A percentile compares a stretch with the other conserved stretches of the same genome.
Evolutionary conservation across 768 basidiomycete species (phyloP).

Genomic region (Mycena kentingensis): DNA sequence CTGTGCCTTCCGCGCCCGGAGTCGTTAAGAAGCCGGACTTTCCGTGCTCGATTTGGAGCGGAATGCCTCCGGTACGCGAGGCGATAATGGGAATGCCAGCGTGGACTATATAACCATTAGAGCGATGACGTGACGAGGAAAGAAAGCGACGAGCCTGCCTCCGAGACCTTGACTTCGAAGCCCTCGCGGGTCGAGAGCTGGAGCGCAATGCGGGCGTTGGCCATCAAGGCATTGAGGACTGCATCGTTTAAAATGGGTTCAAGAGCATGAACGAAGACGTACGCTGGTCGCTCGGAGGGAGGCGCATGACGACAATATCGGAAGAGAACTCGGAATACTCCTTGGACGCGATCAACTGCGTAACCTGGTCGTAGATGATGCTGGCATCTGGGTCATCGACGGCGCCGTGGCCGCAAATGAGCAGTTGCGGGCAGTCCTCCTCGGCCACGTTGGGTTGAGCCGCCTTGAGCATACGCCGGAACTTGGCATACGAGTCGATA

Average conservation of each 20-base stretch:
- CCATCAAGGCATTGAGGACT: constrained; percentile 88
- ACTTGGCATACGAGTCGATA: constrained; percentile 83
- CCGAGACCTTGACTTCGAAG: constrained; percentile 96
- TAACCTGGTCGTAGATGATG: constrained; percentile 83
- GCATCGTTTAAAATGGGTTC: constrained; percentile 3
- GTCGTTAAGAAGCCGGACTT: constrained; percentile 86
- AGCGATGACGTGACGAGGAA: not conserved
- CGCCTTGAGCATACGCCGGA: constrained; percentile 65
- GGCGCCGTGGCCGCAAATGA: constrained; percentile 88
- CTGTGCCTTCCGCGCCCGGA: constrained; percentile 62
- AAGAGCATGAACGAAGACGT: constrained; percentile 31
- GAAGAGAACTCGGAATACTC: constrained; percentile 54
- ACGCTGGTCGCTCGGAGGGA: constrained; percentile 86
- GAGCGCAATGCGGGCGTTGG: constrained; percentile 85
- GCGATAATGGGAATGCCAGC: constrained; percentile 87
- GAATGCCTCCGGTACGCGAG: constrained; percentile 87
- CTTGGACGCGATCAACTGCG: constrained; percentile 56
- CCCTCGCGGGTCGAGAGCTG: constrained; percentile 94
- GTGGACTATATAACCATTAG: constrained; percentile 52
- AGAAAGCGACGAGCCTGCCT: constrained; percentile 47
- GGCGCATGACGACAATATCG: constrained; percentile 76
- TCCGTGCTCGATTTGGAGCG: constrained; percentile 86
- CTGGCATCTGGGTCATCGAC: constrained; percentile 96
- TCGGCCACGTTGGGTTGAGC: constrained; percentile 43
- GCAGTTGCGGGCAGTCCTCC: constrained; percentile 69